Base-by-base conservation (phyloP, 73 alveolate species). In the Blepharisma stoltei region DNA sequence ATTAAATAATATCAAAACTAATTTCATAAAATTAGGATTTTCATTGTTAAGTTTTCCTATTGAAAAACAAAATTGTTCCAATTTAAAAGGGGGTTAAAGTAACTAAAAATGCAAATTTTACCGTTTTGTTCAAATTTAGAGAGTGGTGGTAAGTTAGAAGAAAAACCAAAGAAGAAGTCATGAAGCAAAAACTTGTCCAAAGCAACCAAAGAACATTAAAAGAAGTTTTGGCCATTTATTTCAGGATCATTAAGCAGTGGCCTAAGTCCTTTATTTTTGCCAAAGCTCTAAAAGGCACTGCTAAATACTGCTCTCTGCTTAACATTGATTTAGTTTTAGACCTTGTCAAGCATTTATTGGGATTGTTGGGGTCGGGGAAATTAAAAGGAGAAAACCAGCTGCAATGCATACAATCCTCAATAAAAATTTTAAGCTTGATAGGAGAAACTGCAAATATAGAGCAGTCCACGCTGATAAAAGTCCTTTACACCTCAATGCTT, bases 161-260 rank as follows among this genome's bases (percentile, higher is more conserved):
- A n/a, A n/a, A n/a, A 60, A 18, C 65, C 2, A 25, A 60, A 60
- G 18, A n/a, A 60, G 46, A 20, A 25, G 49, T 60, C 18, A 38
- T 60, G 11, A 8, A 60, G 11, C 46, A 14, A 5, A 60, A 25
- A 60, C 23, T 60, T 60, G 23, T 60, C 0, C 23, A 60, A 38
- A 32, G 41, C 41, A 60, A 60, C 73, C 73, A 60, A 25, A 60
- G 5, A 25, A 60, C 73, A 8, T 47, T 60, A 18, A 60, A 47
- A 60, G 73, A 60, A 60, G 73, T 60, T 25, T 38, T 60, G 14
- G 14, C 73, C 2, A 60, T 60, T 20, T 60, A 60, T 25, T 60
- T 60, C 23, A 8, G 14, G 23, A 25, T 60, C 2, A 25, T 60
- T 18, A 60, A 60, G 46, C 14, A 25, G 23, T 25, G 23, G n/a